Evolutionary conservation across 2,329 filamentous ascomycete species (phyloP), one percentile per base, ranked within the genome.

Genomic region (Penicillium sp.): DNA sequence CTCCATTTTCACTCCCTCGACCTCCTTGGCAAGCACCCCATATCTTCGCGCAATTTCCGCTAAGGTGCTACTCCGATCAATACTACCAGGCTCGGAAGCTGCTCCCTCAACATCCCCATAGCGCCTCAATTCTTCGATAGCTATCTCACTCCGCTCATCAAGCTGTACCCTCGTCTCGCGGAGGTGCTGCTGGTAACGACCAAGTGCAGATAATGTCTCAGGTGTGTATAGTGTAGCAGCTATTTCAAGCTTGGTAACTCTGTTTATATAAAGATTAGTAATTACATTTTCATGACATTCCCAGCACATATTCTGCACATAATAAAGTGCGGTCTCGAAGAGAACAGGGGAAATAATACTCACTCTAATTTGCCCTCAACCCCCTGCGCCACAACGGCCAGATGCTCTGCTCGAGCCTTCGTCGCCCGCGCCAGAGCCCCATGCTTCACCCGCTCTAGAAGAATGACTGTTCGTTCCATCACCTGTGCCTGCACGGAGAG

Each of bases 381-480:
- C 16, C 68, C 70, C 49, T 71, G 66, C 46, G 76, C 75, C 46
- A 78, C 73, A 31, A 62, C 68, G 27, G 69, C 69, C 55, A 78
- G 58, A 66, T 77, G 71, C 48, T 77, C 75, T 14, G 74, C 75
- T 57, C 72, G 72, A 4, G 74, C 74, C 57, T 69, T 75, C 23
- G 67, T 72, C 52, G 67, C 74, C 53, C 73, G 66, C 45, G 70
- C 67, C 43, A 75, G 50, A 19, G 67, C 69, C 21, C 75, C 75
- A 58, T 77, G 72, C 54, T 77, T 76, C 25, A 65, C 72, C 49
- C 75, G 66, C 57, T 77, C 75, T 37, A 79, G 61, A n/a, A 77
- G 63, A n/a, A 73, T 66, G 42, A 77, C 65, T 42, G 67, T 72
- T 19, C 70, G 68, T 64, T 77, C 74, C 33, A 77, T 61, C 13